Evolutionary conservation across 176 grass and related monocot genomes (phyloP).

Genomic region (Oryza longistaminata): DNA sequence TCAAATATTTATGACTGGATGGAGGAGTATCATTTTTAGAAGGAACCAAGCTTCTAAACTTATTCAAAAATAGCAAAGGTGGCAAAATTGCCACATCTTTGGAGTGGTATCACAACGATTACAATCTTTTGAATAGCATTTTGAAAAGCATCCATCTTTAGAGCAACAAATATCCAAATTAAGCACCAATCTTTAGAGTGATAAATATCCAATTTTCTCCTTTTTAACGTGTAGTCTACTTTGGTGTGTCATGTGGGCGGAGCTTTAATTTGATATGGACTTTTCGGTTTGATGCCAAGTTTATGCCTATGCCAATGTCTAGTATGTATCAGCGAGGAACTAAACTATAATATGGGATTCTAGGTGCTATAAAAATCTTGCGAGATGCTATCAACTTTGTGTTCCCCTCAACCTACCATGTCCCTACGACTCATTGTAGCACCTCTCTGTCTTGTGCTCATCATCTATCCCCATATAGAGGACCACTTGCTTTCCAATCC

Average conservation of each 20-base stretch:
- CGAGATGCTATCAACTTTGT: neutral
- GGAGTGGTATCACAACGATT: neutral
- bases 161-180: too few species aligned
- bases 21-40: too few species aligned
- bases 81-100: neutral
- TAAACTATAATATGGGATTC: neutral
- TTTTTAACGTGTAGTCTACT: too few species aligned
- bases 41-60: neutral
- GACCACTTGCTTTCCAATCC: too few species aligned
- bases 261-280: too few species aligned
- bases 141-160: neutral
- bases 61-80: neutral
- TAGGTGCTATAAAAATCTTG: neutral
- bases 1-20: too few species aligned
- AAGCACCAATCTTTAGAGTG: neutral
- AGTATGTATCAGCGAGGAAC: neutral
- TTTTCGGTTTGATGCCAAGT: neutral
- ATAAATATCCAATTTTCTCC: neutral
- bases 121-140: neutral
- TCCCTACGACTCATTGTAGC: neutral
- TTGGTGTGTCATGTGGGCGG: neutral
- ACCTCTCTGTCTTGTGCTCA: too few species aligned
- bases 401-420: neutral
- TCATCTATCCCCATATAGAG: too few species aligned
- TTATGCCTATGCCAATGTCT: too few species aligned